These are phyloP conservation scores for Cytospora piceicola DNA, from an alignment of 2,329 filamentous ascomycete species.

Conservation along the genomic window DNA sequence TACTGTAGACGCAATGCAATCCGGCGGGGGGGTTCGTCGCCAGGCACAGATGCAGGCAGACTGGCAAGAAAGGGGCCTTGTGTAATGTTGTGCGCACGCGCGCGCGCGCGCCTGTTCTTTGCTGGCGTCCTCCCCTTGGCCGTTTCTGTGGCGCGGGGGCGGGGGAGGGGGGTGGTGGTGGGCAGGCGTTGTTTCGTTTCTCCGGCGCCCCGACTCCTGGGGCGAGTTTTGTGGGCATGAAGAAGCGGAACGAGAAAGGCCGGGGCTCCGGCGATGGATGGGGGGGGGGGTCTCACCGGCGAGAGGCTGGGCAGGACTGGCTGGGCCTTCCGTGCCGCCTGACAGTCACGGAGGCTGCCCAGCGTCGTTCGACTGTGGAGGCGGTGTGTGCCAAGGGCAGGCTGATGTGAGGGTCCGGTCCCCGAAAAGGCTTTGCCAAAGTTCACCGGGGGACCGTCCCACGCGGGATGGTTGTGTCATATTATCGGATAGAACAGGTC, in stretches of 20 bases:
- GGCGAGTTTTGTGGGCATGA: not conserved
- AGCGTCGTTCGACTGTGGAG: conserved; percentile 1
- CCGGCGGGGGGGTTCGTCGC: not conserved
- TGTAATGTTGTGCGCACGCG: too few species aligned
- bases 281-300: too few species aligned
- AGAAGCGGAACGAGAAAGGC: not conserved
- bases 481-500: not conserved
- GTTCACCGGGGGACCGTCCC: not conserved
- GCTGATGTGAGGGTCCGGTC: too few species aligned
- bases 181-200: not conserved
- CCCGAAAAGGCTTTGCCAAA: not conserved
- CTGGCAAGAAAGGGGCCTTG: not conserved
- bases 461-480: conserved; percentile 1
- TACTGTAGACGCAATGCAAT: not conserved
- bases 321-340: not conserved
- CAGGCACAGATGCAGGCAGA: conserved; percentile 16
- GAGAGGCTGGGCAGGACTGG: not conserved
- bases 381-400: not conserved
- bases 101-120: conserved; percentile 18
- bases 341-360: not conserved
- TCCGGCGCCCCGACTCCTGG: not conserved
- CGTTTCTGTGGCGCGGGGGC: too few species aligned
- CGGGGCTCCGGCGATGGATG: too few species aligned
- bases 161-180: too few species aligned
- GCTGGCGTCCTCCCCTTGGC: conserved; percentile 19